phyloP scores from a whole-genome alignment of 1,284 basidiomycete genomes.

The Heterobasidion parviporum region DNA sequence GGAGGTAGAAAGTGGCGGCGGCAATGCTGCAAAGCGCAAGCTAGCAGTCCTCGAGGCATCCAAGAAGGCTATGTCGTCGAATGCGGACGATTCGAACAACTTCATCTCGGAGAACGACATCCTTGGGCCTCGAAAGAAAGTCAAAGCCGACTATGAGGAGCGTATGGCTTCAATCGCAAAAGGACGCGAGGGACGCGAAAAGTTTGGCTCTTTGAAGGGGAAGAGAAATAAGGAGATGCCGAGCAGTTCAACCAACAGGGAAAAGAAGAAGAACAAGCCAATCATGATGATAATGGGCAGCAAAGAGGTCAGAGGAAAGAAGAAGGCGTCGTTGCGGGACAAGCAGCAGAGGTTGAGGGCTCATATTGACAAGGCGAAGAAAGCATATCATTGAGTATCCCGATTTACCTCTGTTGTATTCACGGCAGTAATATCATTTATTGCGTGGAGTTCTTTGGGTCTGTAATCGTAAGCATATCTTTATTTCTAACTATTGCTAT shows the following conservation, averaged over 20 bases:
- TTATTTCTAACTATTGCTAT: no score
- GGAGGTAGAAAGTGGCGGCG: conserved; percentile 65
- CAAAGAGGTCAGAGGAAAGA: conserved; percentile 72
- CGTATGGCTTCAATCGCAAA: conserved; percentile 88
- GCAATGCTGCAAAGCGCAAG: conserved; percentile 81
- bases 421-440: no score
- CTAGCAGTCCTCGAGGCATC: conserved; percentile 69
- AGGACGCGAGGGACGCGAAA: conserved; percentile 93
- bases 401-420: no score
- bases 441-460: no score
- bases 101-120: conserved; percentile 92
- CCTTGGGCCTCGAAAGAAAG: conserved; percentile 89
- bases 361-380: conserved; percentile 68
- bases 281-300: conserved; percentile 88
- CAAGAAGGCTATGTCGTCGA: conserved; percentile 41
- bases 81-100: conserved; percentile 40
- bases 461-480: no score
- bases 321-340: conserved; percentile 80
- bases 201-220: conserved; percentile 85
- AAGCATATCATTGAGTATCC: conserved; percentile 29
- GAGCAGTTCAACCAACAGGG: conserved; percentile 81
- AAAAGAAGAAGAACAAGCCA: conserved; percentile 88
- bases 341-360: conserved; percentile 74
- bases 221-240: conserved; percentile 79
- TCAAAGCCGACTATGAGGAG: conserved; percentile 92